Evolutionary conservation across 83 land plant genomes (phyloP).

Genomic region (Diphasiastrum complanatum): DNA sequence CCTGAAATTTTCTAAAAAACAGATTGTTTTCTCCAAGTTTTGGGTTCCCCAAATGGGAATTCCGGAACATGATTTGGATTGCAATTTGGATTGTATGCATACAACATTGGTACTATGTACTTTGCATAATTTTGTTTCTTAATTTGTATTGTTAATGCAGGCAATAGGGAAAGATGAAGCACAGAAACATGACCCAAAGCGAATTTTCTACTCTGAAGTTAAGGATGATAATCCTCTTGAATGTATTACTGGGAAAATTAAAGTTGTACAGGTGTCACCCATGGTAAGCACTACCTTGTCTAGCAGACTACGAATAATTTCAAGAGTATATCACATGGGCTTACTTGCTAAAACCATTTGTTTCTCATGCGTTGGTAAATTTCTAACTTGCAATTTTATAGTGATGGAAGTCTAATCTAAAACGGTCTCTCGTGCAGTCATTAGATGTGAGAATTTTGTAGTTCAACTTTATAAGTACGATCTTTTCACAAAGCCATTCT

Average conservation of each 20-base stretch:
- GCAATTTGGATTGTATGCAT: too few species aligned
- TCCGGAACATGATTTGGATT: too few species aligned
- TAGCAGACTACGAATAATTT: too few species aligned
- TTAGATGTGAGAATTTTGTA: background rate
- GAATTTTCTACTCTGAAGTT: conserved; percentile 66
- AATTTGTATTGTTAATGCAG: background rate
- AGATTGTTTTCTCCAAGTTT: too few species aligned
- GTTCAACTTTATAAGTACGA: too few species aligned
- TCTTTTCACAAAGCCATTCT: too few species aligned
- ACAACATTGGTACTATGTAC: too few species aligned
- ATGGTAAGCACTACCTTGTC: conserved; percentile 31
- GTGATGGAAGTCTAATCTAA: too few species aligned
- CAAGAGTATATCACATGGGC: background rate
- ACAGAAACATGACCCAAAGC: conserved; percentile 22
- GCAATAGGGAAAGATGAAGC: conserved; percentile 16
- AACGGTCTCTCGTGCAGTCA: too few species aligned
- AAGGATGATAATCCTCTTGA: conserved; percentile 66
- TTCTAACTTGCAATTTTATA: background rate
- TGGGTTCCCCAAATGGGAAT: too few species aligned
- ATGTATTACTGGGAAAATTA: conserved; percentile 56
- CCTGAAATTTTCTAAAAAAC: too few species aligned
- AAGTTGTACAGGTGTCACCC: conserved; percentile 43
- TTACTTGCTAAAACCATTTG: background rate
- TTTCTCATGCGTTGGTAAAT: background rate
- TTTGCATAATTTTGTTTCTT: background rate